phyloP scores from a whole-genome alignment of 2,329 filamentous ascomycete species.

The Grosmannia serpens region DNA sequence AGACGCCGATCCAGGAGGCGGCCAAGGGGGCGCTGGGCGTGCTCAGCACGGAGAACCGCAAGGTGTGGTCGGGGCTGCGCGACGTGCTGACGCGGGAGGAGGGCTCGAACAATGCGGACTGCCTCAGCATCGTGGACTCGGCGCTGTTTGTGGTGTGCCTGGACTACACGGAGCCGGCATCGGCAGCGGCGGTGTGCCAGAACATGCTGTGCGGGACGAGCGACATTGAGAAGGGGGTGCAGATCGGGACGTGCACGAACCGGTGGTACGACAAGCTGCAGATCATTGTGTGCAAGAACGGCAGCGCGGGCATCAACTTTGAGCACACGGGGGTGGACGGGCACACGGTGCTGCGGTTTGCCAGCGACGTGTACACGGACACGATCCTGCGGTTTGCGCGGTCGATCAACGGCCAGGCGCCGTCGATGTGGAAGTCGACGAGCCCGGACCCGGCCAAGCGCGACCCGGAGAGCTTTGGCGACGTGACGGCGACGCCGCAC shows the following conservation, averaged over 20 bases:
- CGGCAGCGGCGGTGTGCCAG: constrained; percentile 75
- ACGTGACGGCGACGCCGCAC: constrained; percentile 86
- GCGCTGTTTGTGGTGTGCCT: constrained; percentile 86
- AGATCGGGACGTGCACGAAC: constrained; percentile 96
- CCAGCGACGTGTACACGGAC: constrained; percentile 93
- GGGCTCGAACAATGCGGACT: constrained; percentile 90
- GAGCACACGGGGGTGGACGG: constrained; percentile 97
- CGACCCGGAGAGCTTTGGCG: constrained; percentile 81
- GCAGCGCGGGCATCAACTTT: constrained; percentile 96
- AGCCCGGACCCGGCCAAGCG: constrained; percentile 90
- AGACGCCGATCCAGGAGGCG: constrained; percentile 84
- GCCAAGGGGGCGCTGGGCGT: constrained; percentile 93
- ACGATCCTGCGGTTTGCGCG: constrained; percentile 92
- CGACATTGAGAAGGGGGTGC: constrained; percentile 81
- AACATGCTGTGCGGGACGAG: constrained; percentile 98
- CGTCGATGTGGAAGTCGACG: constrained; percentile 78
- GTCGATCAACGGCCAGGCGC: constrained; percentile 89
- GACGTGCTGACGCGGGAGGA: constrained; percentile 79
- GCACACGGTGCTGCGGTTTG: constrained; percentile 91
- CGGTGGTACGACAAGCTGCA: constrained; percentile 99
- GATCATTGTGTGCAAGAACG: constrained; percentile 98
- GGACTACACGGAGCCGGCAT: constrained; percentile 79
- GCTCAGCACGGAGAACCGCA: constrained; percentile 89
- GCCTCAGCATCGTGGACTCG: constrained; percentile 87
- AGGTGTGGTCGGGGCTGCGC: constrained; percentile 85